phyloP scores from a whole-genome alignment of 306 rosid genomes.

The Elaeagnus macrophylla region DNA sequence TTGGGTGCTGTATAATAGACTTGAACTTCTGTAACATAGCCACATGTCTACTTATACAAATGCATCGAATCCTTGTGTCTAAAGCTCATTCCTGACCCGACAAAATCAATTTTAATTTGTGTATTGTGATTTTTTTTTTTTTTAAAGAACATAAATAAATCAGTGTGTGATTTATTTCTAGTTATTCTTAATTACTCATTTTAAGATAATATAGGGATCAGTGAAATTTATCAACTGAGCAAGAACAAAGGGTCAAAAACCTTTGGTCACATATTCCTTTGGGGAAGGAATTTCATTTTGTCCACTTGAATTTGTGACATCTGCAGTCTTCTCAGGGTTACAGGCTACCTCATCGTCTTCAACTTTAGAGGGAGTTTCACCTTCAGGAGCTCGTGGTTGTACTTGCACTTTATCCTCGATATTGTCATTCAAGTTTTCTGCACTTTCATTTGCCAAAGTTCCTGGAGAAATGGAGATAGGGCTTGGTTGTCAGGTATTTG shows the following conservation, averaged over 20 bases:
- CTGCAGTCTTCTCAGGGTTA: slow-evolving; percentile 22
- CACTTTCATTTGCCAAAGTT: slow-evolving; percentile 18
- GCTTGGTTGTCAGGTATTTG: slow-evolving; percentile 16
- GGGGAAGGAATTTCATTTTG: slow-evolving; percentile 24
- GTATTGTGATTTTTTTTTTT: no score
- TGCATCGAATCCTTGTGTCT: no score
- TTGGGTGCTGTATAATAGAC: background rate
- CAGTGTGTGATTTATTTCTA: background rate
- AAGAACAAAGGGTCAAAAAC: slow-evolving; percentile 19
- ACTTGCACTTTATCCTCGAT: slow-evolving; percentile 15
- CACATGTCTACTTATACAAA: background rate
- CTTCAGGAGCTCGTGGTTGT: slow-evolving; percentile 15
- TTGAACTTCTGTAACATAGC: background rate
- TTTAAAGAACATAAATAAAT: no score
- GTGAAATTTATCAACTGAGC: slow-evolving; percentile 11
- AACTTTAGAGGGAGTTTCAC: slow-evolving; percentile 27
- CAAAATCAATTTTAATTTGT: no score
- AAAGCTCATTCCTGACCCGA: no score
- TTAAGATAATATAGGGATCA: background rate
- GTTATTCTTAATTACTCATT: slow-evolving; percentile 5
- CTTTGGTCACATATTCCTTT: slow-evolving; percentile 32
- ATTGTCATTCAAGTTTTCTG: slow-evolving; percentile 14
- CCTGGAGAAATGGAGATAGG: slow-evolving; percentile 12
- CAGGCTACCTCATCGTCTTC: slow-evolving; percentile 26
- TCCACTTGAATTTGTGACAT: slow-evolving; percentile 25